Evolutionary conservation across 1,139 yeast species (phyloP).

Genomic region (Yamadazyma buinensis): DNA sequence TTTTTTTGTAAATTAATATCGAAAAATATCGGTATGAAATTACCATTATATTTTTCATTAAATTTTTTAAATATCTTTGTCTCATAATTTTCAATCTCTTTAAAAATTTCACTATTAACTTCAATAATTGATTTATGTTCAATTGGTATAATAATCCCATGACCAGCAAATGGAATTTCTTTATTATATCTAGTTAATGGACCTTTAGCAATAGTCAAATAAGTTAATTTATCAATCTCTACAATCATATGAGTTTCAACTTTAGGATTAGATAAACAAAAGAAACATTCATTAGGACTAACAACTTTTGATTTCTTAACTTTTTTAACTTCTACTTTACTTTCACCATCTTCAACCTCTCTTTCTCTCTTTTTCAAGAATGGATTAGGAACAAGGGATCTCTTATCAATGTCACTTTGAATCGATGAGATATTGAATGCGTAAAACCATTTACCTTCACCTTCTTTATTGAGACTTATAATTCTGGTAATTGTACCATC

Average conservation of each 20-base stretch:
- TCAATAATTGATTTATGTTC: constrained; percentile 58
- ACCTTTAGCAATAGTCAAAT: constrained; percentile 82
- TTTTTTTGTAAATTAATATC: constrained; percentile 56
- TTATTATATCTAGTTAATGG: constrained; percentile 59
- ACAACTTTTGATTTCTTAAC: constrained; percentile 29
- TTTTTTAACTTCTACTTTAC: constrained; percentile 10
- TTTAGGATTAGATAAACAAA: constrained; percentile 78
- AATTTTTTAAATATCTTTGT: constrained; percentile 45
- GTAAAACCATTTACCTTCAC: constrained; percentile 67
- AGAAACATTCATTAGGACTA: constrained; percentile 64
- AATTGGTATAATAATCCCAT: constrained; percentile 79
- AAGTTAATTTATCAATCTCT: constrained; percentile 63
- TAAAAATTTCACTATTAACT: constrained; percentile 16
- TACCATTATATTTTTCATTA: constrained; percentile 21
- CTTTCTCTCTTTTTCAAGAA: constrained; percentile 20
- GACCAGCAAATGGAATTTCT: constrained; percentile 63
- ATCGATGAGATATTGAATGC: constrained; percentile 49
- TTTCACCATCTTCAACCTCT: constrained; percentile 2
- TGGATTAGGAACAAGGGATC: constrained; percentile 28
- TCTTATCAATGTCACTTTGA: constrained; percentile 8
- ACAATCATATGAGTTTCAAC: constrained; percentile 79
- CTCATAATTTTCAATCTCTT: constrained; percentile 39
- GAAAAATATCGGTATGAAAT: constrained; percentile 50
- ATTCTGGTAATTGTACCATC: constrained; percentile 48
- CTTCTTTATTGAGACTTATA: constrained; percentile 60